Conservation (phyloP, 73 alveolate species). For the Diophrys sp. region DNA sequence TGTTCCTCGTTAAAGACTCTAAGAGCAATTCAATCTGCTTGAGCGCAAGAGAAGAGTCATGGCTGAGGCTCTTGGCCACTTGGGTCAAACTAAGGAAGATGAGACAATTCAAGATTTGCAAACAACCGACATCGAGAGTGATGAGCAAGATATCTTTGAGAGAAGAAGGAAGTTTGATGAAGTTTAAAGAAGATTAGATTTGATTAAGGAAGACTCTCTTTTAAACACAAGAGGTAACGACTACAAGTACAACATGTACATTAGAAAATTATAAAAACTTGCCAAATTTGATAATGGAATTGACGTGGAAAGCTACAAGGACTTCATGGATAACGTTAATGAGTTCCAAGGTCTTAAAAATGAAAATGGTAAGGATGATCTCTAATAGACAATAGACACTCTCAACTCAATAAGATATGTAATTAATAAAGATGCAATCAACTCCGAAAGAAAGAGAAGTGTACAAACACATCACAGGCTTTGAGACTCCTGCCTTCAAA, state of each 20-base stretch:
- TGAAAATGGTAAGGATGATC: constrained; percentile 28
- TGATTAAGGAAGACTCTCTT: constrained; percentile 29
- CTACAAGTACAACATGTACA: constrained; percentile 42
- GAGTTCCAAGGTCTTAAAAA: constrained; percentile 40
- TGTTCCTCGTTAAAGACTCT: neutral
- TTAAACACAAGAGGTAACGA: constrained; percentile 42
- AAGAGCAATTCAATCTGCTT: constrained; percentile 31
- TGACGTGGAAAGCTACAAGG: constrained; percentile 52
- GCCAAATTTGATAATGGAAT: constrained; percentile 32
- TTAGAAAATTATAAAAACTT: constrained; percentile 44
- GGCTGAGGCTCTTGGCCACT: constrained; percentile 7
- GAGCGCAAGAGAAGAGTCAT: constrained; percentile 27
- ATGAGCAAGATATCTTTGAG: constrained; percentile 46
- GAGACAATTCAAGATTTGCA: constrained; percentile 17
- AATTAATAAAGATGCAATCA: neutral
- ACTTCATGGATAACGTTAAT: constrained; percentile 34
- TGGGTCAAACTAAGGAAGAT: constrained; percentile 2
- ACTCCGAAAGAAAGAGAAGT: neutral
- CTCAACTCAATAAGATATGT: too few species aligned
- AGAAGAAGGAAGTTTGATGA: constrained; percentile 42
- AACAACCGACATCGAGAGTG: constrained; percentile 56
- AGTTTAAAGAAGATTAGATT: constrained; percentile 28
- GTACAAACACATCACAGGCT: neutral
- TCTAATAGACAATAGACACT: too few species aligned
- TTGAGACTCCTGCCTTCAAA: neutral